Conservation (phyloP, 768 basidiomycete genomes). For the Rhodotorula paludigena region DNA sequence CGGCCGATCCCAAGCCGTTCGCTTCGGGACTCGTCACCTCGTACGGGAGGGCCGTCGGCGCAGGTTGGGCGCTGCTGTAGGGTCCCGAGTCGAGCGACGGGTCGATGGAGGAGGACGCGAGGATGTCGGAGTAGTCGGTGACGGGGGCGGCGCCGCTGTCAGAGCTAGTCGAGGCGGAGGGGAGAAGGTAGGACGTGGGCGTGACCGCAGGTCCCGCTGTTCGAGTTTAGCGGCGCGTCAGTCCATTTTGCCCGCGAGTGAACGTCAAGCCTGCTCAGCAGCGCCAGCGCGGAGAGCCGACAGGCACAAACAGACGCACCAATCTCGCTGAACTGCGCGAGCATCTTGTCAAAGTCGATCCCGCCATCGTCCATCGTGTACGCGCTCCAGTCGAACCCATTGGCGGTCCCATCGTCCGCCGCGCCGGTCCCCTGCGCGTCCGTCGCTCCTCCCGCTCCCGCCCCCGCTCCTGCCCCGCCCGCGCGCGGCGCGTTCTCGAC, state of each 20-base stretch:
- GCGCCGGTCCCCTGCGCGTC: too few species aligned
- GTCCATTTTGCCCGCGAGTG: not conserved
- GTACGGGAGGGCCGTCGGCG: not conserved
- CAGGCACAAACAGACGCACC: not conserved
- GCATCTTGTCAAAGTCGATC: slow-evolving; percentile 31
- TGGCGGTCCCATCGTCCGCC: not conserved
- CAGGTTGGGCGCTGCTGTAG: not conserved
- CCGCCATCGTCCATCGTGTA: slow-evolving; percentile 8
- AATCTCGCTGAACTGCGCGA: slow-evolving; percentile 30
- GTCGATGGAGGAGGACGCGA: slow-evolving; percentile 1
- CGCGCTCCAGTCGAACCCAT: slow-evolving; percentile 11
- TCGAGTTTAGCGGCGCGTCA: too few species aligned
- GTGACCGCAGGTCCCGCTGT: not conserved
- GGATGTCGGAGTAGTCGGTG: slow-evolving; percentile 28
- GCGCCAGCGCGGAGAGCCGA: not conserved
- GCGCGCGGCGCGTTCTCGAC: slow-evolving; percentile 3
- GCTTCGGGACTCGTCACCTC: slow-evolving; percentile 14
- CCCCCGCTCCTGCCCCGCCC: not conserved
- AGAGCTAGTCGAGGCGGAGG: not conserved
- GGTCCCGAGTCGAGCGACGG: not conserved
- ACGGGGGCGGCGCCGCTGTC: not conserved
- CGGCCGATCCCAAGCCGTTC: not conserved
- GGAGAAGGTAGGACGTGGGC: not conserved
- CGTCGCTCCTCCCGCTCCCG: too few species aligned
- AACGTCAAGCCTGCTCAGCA: not conserved